Conservation (phyloP, 2,329 filamentous ascomycete species). For the Myriosclerotinia curreyana region DNA sequence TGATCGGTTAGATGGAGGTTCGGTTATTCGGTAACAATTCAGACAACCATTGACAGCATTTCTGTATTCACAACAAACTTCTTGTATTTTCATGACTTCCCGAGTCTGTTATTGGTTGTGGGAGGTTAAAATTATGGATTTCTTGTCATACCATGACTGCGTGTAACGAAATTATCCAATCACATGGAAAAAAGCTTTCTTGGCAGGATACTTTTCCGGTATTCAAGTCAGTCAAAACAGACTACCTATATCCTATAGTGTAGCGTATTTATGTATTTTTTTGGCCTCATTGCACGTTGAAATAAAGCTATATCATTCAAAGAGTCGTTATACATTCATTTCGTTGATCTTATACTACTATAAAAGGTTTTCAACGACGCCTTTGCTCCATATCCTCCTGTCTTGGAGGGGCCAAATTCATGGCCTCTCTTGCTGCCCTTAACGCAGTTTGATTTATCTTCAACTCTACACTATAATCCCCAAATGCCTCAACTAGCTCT, state of each 20-base stretch:
- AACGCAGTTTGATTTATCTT: constrained; percentile 69
- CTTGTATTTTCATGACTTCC: no score
- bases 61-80: no score
- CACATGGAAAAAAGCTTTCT: neutral
- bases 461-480: constrained; percentile 68
- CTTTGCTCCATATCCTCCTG: constrained; percentile 14
- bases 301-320: neutral
- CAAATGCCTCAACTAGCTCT: constrained; percentile 68
- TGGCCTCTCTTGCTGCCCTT: constrained; percentile 66
- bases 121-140: neutral
- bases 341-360: constrained; percentile 11
- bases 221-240: no score
- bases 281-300: neutral
- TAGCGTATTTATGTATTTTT: neutral
- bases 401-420: constrained; percentile 10
- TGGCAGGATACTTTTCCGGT: neutral
- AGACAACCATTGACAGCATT: neutral
- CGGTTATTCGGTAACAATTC: constrained; percentile 19
- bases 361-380: constrained; percentile 12
- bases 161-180: neutral
- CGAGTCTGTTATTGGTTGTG: neutral
- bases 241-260: neutral
- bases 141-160: neutral
- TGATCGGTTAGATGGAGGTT: constrained; percentile 18
- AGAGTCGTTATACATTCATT: constrained; percentile 7